phyloP scores from a whole-genome alignment of 2,329 filamentous ascomycete genomes.

The Aureobasidium leucospermi region DNA sequence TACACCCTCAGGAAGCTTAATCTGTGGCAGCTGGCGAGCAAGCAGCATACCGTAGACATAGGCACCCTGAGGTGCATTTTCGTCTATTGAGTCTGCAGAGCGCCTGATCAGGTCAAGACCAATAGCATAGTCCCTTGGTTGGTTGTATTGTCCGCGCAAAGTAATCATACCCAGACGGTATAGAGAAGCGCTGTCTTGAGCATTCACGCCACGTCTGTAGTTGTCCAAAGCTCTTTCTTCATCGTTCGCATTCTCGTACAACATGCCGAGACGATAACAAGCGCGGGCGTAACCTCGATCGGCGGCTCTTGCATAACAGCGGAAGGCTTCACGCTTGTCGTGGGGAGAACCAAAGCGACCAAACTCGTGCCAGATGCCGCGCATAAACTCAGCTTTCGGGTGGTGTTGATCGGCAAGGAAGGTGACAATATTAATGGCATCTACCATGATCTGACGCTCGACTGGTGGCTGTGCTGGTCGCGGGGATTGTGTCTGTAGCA shows the following conservation, averaged over 20 bases:
- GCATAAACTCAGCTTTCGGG: slow-evolving; percentile 88
- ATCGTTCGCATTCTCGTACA: slow-evolving; percentile 93
- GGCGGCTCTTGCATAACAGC: slow-evolving; percentile 77
- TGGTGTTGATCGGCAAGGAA: slow-evolving; percentile 89
- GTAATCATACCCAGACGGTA: slow-evolving; percentile 96
- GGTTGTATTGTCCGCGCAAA: slow-evolving; percentile 85
- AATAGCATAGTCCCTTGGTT: slow-evolving; percentile 68
- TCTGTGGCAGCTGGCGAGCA: slow-evolving; percentile 83
- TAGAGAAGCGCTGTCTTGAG: slow-evolving; percentile 80
- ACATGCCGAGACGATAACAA: slow-evolving; percentile 96
- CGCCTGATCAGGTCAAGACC: slow-evolving; percentile 77
- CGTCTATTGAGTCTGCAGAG: slow-evolving; percentile 81
- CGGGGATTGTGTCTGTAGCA: slow-evolving; percentile 42
- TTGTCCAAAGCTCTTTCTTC: slow-evolving; percentile 84
- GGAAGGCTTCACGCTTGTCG: slow-evolving; percentile 91
- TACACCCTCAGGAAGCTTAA: slow-evolving; percentile 65
- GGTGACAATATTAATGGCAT: slow-evolving; percentile 84
- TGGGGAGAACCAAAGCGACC: slow-evolving; percentile 85
- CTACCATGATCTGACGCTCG: slow-evolving; percentile 79
- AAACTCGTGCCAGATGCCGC: slow-evolving; percentile 95
- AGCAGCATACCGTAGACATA: slow-evolving; percentile 88
- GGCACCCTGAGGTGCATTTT: slow-evolving; percentile 92
- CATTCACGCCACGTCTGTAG: slow-evolving; percentile 72
- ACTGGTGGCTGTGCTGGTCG: slow-evolving; percentile 74
- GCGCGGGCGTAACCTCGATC: slow-evolving; percentile 80